These are phyloP conservation scores for Cylindrotheca closterium DNA, from an alignment of 108 stramenopile genomes.

Conservation along the genomic window DNA sequence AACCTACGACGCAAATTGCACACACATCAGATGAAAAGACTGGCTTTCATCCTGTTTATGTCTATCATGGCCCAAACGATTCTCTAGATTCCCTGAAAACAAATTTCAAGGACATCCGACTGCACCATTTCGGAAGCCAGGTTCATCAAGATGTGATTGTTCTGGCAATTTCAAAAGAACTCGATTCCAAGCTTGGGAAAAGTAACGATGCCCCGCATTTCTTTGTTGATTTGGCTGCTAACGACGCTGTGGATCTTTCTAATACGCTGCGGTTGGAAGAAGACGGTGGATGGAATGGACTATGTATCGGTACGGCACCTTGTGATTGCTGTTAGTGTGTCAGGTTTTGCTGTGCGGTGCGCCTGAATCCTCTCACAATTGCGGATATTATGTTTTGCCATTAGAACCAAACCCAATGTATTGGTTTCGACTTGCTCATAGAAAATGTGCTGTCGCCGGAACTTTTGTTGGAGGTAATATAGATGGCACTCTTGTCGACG, in stretches of 20 bases:
- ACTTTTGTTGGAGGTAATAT: constrained; percentile 31
- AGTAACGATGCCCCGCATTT: too few species aligned
- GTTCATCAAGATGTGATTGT: constrained; percentile 48
- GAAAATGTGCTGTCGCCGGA: constrained; percentile 41
- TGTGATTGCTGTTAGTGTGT: neutral
- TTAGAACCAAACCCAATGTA: constrained; percentile 10
- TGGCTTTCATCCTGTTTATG: constrained; percentile 52
- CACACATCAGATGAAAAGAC: constrained; percentile 11
- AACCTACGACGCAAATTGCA: too few species aligned
- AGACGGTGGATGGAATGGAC: constrained; percentile 46
- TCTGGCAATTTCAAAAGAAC: constrained; percentile 23
- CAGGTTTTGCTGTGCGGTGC: too few species aligned
- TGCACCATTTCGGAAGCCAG: too few species aligned
- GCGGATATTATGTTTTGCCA: neutral
- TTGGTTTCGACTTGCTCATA: constrained; percentile 53
- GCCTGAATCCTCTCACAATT: neutral
- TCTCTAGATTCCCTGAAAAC: constrained; percentile 1
- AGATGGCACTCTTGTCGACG: constrained; percentile 41
- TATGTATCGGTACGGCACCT: constrained; percentile 57
- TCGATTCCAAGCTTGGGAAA: too few species aligned
- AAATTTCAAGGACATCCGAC: constrained; percentile 28
- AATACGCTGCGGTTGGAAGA: constrained; percentile 55
- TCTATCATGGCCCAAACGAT: constrained; percentile 42
- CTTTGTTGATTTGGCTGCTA: constrained; percentile 68
- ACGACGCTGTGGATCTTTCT: constrained; percentile 43